A percentile compares a stretch with the other conserved stretches of the same genome.
phyloP scores from a whole-genome alignment of 352 stramenopile species.

The Phytophthora multivora region DNA sequence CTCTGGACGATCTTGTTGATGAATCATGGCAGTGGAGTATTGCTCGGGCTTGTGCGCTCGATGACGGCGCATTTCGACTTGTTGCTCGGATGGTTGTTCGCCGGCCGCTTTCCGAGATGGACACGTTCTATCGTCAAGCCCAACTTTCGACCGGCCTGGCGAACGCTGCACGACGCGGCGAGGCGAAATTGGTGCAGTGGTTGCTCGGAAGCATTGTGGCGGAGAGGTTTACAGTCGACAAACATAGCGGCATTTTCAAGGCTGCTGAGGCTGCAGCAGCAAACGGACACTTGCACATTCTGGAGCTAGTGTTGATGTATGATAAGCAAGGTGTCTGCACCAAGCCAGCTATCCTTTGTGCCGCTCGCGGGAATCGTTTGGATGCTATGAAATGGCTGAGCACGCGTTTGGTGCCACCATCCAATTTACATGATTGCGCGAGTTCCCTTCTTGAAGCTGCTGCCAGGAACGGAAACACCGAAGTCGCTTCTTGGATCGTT shows the following conservation, averaged over 20 bases:
- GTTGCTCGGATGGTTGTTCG: conserved; percentile 26
- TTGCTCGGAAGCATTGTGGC: conserved; percentile 20
- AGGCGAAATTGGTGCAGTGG: conserved; percentile 25
- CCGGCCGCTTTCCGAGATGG: conserved; percentile 25
- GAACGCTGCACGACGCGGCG: conserved; percentile 16
- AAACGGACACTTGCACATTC: conserved; percentile 18
- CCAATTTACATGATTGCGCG: conserved; percentile 6
- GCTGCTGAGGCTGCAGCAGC: conserved; percentile 19
- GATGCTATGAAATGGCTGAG: conserved; percentile 25
- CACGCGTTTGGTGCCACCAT: conserved; percentile 1
- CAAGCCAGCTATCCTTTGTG: conserved; percentile 17
- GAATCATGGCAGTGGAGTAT: conserved; percentile 37
- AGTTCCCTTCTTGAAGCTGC: conserved; percentile 21
- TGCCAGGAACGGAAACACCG: conserved; percentile 17
- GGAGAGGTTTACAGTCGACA: conserved; percentile 29
- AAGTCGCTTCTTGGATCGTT: conserved; percentile 24
- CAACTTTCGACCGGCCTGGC: conserved; percentile 28
- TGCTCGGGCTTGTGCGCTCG: conserved; percentile 27
- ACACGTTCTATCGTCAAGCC: conserved; percentile 34
- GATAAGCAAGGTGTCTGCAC: conserved; percentile 19
- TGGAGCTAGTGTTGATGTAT: conserved; percentile 28
- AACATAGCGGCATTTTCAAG: conserved; percentile 30
- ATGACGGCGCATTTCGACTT: conserved; percentile 17
- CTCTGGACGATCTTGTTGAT: conserved; percentile 32
- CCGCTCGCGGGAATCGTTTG: conserved; percentile 13